Percentiles rank a stretch among this genome's conserved stretches.
Conservation (phyloP, 768 basidiomycete species). For the Mycena vitilis region DNA sequence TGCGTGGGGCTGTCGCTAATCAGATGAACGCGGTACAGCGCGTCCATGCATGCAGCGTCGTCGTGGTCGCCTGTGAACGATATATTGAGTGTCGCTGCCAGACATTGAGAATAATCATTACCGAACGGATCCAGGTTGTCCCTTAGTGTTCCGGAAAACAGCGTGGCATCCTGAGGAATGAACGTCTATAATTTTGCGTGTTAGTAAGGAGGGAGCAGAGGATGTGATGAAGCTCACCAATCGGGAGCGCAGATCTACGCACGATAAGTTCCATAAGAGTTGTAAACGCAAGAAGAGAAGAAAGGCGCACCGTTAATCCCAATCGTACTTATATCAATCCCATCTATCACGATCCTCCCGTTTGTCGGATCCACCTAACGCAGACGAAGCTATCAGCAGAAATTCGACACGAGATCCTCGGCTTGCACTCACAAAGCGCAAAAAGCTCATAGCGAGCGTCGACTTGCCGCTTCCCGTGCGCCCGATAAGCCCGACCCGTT, state of each 20-base stretch:
- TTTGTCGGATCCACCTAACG: conserved; percentile 63
- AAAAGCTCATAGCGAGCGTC: conserved; percentile 74
- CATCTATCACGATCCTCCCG: conserved; percentile 74
- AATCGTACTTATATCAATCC: conserved; percentile 74
- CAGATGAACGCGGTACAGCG: conserved; percentile 85
- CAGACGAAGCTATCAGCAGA: not conserved
- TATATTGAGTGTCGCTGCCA: not conserved
- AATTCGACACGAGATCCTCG: not conserved
- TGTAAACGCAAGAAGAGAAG: not conserved
- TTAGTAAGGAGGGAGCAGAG: not conserved
- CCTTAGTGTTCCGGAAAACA: conserved; percentile 70
- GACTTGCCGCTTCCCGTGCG: conserved; percentile 67
- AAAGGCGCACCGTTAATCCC: conserved; percentile 64
- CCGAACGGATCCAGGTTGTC: conserved; percentile 35
- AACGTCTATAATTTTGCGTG: conserved; percentile 51
- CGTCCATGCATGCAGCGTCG: conserved; percentile 84
- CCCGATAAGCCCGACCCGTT: conserved; percentile 84
- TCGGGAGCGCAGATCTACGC: conserved; percentile 32
- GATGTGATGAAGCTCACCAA: not conserved
- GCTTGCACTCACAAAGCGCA: conserved; percentile 63
- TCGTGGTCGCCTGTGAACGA: conserved; percentile 70
- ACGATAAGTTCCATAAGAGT: not conserved
- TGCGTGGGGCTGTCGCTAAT: conserved; percentile 60
- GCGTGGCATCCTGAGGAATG: conserved; percentile 64
- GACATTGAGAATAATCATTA: not conserved